Base-by-base conservation (phyloP, 2,329 filamentous ascomycete species). In the Neonectria punicea region DNA sequence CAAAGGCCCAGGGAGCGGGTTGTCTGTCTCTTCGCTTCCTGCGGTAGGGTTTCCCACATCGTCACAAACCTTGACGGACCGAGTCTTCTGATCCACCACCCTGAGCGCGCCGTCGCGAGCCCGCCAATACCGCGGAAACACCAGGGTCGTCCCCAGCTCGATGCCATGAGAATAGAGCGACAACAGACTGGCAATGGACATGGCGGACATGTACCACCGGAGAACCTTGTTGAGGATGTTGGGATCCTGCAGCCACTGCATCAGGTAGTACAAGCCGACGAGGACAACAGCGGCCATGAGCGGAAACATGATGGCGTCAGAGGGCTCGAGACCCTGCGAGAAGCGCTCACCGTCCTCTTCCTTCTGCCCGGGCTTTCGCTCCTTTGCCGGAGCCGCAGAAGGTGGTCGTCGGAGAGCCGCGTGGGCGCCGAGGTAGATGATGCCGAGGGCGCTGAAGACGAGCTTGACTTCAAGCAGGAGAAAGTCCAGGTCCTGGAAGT, bases 191-290 rank as follows among this genome's bases (percentile, higher is more conserved):
- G 92, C 90, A n/a, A 97, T 80, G 0, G 93, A 93, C 75, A 95
- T 89, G 63, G 88, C 79, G 3, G 92, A 92, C 80, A 97, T 94
- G 82, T 98, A 98, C 74, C 87, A 89, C 43, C 92, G 90, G 22
- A 98, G 82, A 43, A 97, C 87, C 79, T 91, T 92, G 82, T 95
- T 98, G 73, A 98, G 81, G 22, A 97, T 82, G 11, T 89, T 85
- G 1, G 94, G 90, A 74, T 97, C 93, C 69, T 95, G 85, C 60
- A 98, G 87, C 87, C 91, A 96, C 77, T 97, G 93, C 76, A 98
- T 93, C 65, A 97, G 84, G 73, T 94, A 90, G 82, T 98, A 98
- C 13, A 98, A 84, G 5, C 89, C 89, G 46, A 89, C 85, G 9
- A 98, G 87, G 1, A 91, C 89, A 10, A 84, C 74, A 2, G 90